A percentile compares a stretch with the other conserved stretches of the same genome.
These are phyloP conservation scores for Trichoderma sp. DNA, from an alignment of 2,329 filamentous ascomycete genomes.

Conservation along the genomic window DNA sequence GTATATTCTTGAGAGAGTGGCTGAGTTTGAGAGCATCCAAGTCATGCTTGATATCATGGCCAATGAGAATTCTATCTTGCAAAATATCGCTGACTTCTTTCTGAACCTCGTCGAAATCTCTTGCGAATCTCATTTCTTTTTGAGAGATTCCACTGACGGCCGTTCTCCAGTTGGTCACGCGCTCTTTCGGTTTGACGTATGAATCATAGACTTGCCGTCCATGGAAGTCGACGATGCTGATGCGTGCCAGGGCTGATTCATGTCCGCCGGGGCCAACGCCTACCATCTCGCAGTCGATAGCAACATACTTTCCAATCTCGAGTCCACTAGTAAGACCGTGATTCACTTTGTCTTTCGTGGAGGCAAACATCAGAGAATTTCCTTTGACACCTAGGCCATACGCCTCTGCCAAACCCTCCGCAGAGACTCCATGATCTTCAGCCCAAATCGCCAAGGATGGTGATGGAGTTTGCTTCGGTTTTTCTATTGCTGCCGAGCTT, in stretches of 20 bases:
- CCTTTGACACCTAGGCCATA: constrained; percentile 56
- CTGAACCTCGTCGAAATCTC: constrained; percentile 76
- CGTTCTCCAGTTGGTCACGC: constrained; percentile 88
- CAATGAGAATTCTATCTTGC: constrained; percentile 70
- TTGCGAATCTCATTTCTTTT: constrained; percentile 66
- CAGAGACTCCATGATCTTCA: constrained; percentile 59
- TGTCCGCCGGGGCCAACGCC: constrained; percentile 71
- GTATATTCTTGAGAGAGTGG: constrained; percentile 73
- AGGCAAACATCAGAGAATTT: constrained; percentile 47
- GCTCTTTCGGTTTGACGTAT: constrained; percentile 75
- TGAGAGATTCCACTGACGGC: constrained; percentile 77
- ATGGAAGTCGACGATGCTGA: constrained; percentile 91
- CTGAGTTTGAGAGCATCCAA: constrained; percentile 72
- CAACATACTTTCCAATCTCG: constrained; percentile 83
- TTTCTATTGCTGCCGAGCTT: constrained; percentile 45
- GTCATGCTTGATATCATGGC: constrained; percentile 80
- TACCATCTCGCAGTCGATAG: constrained; percentile 98
- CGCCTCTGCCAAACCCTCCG: constrained; percentile 59
- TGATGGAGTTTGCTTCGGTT: constrained; percentile 42
- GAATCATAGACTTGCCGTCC: constrained; percentile 92
- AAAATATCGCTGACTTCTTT: constrained; percentile 67
- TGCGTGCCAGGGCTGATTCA: constrained; percentile 76
- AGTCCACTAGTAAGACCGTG: constrained; percentile 60
- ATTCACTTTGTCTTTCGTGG: constrained; percentile 56
- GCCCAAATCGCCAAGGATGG: constrained; percentile 60